Conservation (phyloP, 768 basidiomycete species). For the Suillus decipiens region DNA sequence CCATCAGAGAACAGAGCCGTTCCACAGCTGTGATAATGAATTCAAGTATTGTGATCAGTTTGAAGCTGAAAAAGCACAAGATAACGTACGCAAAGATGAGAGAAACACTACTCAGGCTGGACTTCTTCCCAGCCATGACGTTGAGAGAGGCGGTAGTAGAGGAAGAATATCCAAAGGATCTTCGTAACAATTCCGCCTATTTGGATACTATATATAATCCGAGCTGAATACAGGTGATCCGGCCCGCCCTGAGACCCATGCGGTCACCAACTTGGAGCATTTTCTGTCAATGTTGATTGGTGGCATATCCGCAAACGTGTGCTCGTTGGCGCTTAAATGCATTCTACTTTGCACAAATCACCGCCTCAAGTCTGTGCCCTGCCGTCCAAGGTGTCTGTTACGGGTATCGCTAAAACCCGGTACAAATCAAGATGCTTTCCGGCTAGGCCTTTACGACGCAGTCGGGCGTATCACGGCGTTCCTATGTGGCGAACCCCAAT, state of each 20-base stretch:
- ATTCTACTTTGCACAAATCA: not conserved
- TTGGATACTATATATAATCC: not conserved
- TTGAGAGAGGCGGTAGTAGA: conserved; percentile 5
- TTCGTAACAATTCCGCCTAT: not conserved
- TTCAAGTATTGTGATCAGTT: conserved; percentile 8
- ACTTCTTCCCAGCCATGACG: conserved; percentile 14
- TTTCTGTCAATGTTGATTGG: conserved; percentile 4
- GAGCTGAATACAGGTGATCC: not conserved
- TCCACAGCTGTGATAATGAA: conserved; percentile 57
- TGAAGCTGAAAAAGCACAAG: not conserved
- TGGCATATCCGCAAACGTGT: not conserved
- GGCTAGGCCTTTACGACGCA: too few species aligned
- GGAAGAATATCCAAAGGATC: not conserved
- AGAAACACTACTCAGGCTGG: conserved; percentile 55
- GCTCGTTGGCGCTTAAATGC: not conserved
- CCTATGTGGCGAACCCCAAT: not conserved
- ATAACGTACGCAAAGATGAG: conserved; percentile 80
- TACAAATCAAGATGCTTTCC: not conserved
- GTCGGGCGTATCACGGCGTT: not conserved
- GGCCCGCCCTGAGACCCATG: not conserved
- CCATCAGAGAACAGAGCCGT: conserved; percentile 90
- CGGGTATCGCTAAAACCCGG: not conserved
- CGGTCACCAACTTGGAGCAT: not conserved
- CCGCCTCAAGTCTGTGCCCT: not conserved
- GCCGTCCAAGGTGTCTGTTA: not conserved